These are phyloP conservation scores for Decorospora gaudefroyi DNA, from an alignment of 2,329 filamentous ascomycete genomes.

Conservation along the genomic window DNA sequence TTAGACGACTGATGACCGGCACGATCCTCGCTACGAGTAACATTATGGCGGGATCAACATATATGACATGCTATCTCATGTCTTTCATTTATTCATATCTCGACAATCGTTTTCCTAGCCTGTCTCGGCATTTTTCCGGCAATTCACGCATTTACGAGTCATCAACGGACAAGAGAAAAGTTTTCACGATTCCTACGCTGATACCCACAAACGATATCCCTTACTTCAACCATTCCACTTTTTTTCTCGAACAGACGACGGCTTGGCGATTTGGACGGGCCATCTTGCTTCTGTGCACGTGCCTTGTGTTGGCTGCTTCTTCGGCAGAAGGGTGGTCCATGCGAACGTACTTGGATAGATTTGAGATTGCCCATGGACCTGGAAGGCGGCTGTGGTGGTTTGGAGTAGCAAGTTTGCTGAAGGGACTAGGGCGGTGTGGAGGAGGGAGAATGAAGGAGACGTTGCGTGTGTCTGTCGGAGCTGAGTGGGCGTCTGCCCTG, in stretches of 20 bases:
- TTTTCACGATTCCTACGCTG: conserved; percentile 51
- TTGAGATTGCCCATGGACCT: conserved; percentile 28
- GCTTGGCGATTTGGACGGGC: conserved; percentile 45
- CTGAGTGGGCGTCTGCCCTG: conserved; percentile 31
- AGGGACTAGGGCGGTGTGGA: conserved; percentile 32
- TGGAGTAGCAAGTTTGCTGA: conserved; percentile 33
- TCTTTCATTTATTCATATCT: conserved; percentile 21
- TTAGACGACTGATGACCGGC: conserved; percentile 25
- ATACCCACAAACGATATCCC: conserved; percentile 51
- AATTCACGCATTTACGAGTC: conserved; percentile 47
- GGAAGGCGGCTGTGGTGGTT: conserved; percentile 43
- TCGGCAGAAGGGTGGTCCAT: conserved; percentile 10
- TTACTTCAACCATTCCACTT: conserved; percentile 45
- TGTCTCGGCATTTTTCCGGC: conserved; percentile 41
- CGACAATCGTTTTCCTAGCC: conserved; percentile 42
- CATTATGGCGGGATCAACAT: conserved; percentile 19
- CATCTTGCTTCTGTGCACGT: conserved; percentile 24
- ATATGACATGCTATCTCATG: conserved; percentile 17
- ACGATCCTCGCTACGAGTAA: conserved; percentile 21
- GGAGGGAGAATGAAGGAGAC: conserved; percentile 30
- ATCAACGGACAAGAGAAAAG: conserved; percentile 42
- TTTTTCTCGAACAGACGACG: conserved; percentile 43
- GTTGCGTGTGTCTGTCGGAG: conserved; percentile 36
- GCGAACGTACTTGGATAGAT: conserved; percentile 34
- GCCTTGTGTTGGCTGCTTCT: conserved; percentile 12